Evolutionary conservation across 495 filamentous ascomycete species (phyloP).

Genomic region (Talaromyces adpressus): DNA sequence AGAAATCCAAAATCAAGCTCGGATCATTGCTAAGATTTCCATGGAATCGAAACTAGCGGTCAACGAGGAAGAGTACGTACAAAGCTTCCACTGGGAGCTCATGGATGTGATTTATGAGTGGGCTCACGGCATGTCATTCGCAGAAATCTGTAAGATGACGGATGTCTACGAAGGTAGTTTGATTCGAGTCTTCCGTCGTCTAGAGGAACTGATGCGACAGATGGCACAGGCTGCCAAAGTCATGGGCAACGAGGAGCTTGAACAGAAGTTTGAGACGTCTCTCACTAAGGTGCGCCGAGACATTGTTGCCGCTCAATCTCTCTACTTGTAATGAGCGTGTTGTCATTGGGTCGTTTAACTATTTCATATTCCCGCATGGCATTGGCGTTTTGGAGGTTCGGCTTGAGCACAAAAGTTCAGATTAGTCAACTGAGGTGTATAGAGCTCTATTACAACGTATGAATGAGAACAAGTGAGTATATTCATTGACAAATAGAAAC

Average conservation of each 20-base stretch:
- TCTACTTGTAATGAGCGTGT: slow-evolving; percentile 59
- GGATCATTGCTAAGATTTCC: slow-evolving; percentile 83
- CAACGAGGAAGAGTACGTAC: slow-evolving; percentile 87
- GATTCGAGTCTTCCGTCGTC: slow-evolving; percentile 88
- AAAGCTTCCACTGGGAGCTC: slow-evolving; percentile 80
- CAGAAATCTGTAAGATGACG: slow-evolving; percentile 98
- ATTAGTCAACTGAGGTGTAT: neutral
- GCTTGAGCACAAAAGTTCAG: neutral
- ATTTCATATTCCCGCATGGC: slow-evolving; percentile 6
- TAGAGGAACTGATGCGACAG: slow-evolving; percentile 94
- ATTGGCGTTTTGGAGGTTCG: slow-evolving; percentile 3
- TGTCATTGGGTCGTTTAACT: slow-evolving; percentile 3
- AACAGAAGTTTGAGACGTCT: slow-evolving; percentile 78
- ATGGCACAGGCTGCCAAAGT: slow-evolving; percentile 96
- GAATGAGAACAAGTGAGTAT: neutral
- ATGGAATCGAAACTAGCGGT: slow-evolving; percentile 85
- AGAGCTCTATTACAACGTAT: neutral
- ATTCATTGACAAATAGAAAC: neutral
- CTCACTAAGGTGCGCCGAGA: slow-evolving; percentile 81
- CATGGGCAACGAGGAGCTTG: slow-evolving; percentile 93
- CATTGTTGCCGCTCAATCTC: slow-evolving; percentile 85
- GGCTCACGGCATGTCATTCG: slow-evolving; percentile 86
- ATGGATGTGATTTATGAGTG: slow-evolving; percentile 96
- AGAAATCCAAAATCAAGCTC: slow-evolving; percentile 77
- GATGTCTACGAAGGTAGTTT: slow-evolving; percentile 94